Base-by-base conservation (phyloP, 2,329 filamentous ascomycete species). In the Conoideocrella luteorostrata region DNA sequence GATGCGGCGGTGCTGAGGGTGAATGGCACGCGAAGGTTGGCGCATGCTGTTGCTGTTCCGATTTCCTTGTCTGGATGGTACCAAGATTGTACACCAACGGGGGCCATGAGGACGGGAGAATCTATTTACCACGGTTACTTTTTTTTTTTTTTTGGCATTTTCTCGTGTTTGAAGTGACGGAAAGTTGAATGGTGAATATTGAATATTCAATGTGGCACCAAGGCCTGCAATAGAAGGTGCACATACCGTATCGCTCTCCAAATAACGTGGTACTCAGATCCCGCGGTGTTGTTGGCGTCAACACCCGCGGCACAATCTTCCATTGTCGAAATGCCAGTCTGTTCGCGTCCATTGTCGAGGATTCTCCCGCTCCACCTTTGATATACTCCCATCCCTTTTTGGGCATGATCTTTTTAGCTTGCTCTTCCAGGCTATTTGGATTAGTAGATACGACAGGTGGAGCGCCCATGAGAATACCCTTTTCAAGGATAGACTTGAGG, bases 61-160 rank as follows among this genome's bases (percentile, higher is more conserved):
- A 72, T 68, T 54, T 89, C 84, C 12, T 71, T 77, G 51, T 86
- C 78, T 0, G 66, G 57, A 52, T 89, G 82, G 56, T 84, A 80
- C 24, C 86, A 78, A 2, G 68, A 67, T 53, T 88, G 82, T 0
- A 86, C 81, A 0, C 85, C 84, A 2, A 88, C 70, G 0, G 84
- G 84, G 1, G 82, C 83, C 55, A 84, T 74, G 2, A 86, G 56
- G 85, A 39, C 7, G 49, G 60, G 44, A 39, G 48, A 44, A 30
- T 53, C 53, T 49, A 34, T 5, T 9, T 10, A 18, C 18, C n/a
- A n/a, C n/a, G n/a, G n/a, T n/a, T n/a, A n/a, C n/a, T n/a, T n/a
- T n/a, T n/a, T n/a, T n/a, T n/a, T n/a, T n/a, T n/a, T n/a, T n/a
- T n/a, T n/a, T n/a, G n/a, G n/a, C n/a, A n/a, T n/a, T n/a, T n/a